A percentile compares a stretch with the other conserved stretches of the same genome.
These are phyloP conservation scores for Penicillium expansum DNA, from an alignment of 2,329 filamentous ascomycete species.

Conservation along the genomic window DNA sequence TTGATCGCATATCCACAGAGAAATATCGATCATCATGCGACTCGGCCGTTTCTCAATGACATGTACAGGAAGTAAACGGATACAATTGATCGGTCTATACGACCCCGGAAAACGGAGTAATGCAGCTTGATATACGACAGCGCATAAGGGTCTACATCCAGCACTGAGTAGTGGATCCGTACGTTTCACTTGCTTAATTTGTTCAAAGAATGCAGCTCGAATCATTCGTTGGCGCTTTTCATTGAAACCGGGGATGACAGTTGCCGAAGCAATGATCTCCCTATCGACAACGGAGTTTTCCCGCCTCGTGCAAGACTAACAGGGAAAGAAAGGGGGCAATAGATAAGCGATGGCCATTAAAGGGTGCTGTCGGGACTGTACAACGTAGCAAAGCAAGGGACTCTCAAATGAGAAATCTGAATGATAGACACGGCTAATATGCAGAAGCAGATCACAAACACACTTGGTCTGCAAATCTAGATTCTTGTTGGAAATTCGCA, in stretches of 20 bases:
- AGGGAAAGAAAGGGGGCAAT: constrained; percentile 5
- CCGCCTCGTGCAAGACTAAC: constrained; percentile 9
- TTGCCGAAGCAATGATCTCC: constrained; percentile 11
- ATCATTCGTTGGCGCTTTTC: not conserved
- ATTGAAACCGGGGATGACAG: constrained; percentile 2
- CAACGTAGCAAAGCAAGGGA: constrained; percentile 20
- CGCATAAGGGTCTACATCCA: not conserved
- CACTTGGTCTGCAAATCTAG: constrained; percentile 1
- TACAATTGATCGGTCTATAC: not conserved
- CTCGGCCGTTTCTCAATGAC: constrained; percentile 21
- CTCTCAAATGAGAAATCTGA: constrained; percentile 12
- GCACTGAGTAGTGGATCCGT: not conserved
- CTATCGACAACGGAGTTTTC: constrained; percentile 9
- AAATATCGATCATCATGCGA: constrained; percentile 16
- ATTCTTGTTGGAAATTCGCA: constrained; percentile 4
- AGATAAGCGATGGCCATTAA: constrained; percentile 4
- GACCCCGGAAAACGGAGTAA: not conserved
- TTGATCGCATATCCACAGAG: not conserved
- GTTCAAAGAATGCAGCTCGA: constrained; percentile 4
- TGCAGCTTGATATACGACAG: constrained; percentile 2
- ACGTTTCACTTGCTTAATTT: not conserved
- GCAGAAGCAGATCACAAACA: constrained; percentile 18
- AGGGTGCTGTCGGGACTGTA: constrained; percentile 11
- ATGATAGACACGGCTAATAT: constrained; percentile 17
- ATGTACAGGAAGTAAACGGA: not conserved